Evolutionary conservation across 441 rosid genomes (phyloP).

Genomic region (Geranium incanum): DNA sequence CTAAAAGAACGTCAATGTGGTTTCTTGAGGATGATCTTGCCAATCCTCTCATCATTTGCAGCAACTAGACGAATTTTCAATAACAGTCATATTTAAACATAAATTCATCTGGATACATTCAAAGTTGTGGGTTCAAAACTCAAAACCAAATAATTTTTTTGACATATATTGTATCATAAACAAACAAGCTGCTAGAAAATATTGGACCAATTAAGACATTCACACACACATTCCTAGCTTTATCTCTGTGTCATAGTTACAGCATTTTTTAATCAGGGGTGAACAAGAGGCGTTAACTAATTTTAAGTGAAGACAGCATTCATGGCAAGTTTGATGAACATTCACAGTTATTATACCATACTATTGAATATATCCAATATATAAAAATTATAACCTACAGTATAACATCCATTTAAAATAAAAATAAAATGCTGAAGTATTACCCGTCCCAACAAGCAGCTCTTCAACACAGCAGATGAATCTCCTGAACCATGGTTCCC

Average conservation of each 20-base stretch:
- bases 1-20: too few relatives aligned
- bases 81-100: neutral
- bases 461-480: slow-evolving; percentile 31
- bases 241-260: too few relatives aligned
- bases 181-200: neutral
- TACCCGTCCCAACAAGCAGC: slow-evolving; percentile 78
- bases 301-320: neutral
- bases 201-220: neutral
- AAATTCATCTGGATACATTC: neutral
- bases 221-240: neutral
- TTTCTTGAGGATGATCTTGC: too few relatives aligned
- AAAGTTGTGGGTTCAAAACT: neutral
- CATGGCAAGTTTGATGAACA: neutral
- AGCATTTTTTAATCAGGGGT: too few relatives aligned
- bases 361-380: neutral
- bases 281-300: too few relatives aligned
- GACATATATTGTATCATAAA: neutral
- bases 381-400: neutral
- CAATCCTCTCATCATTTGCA: neutral
- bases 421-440: slow-evolving; percentile 18
- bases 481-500: slow-evolving; percentile 28
- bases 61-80: neutral
- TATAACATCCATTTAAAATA: neutral
- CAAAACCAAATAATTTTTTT: neutral
- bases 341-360: neutral